Evolutionary conservation across 768 basidiomycete species (phyloP), one percentile per base, ranked within the genome.

Genomic region (Lentinula raphanica): DNA sequence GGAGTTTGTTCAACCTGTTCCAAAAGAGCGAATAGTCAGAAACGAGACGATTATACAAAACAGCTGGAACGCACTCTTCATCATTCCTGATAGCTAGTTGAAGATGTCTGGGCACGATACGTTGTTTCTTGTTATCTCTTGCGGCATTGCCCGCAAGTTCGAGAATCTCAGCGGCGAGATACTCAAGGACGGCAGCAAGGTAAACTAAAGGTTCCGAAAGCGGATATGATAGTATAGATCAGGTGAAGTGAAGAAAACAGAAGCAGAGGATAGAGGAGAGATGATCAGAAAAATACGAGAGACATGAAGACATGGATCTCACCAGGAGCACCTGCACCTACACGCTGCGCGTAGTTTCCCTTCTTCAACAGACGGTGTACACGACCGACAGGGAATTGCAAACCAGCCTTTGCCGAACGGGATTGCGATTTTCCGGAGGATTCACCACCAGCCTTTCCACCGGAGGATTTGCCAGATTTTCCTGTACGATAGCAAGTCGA

Each of bases 61-160:
- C 12, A 5, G 45, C n/a, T 39, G 19, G 3, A 38, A 12, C 76
- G 46, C 62, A 80, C 80, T 82, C 85, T 64, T 86, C 85, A 58
- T 86, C 85, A 70, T 87, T 85, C 49, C 88, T 81, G 72, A 90
- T 87, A 60, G 88, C 87, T 60, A 90, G 80, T 66, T 90, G 87
- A 44, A 90, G 71, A 72, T 90, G 88, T 63, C 88, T 81, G 25
- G 87, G 88, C 25, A 88, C 85, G 68, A 90, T 89, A 76, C 88
- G 87, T 49, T 86, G 82, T 74, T 88, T 85, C 76, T 85, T 85
- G 77, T 85, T 85, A 66, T 82, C 84, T 38, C 84, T 81, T 21
- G 85, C 84, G 11, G 85, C 84, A 53, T 84, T 83, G 60, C 57
- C 57, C 3, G 57, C 57, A 50, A 88, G 85, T 61, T 87, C 87